A percentile compares a stretch with the other conserved stretches of the same genome.
Evolutionary conservation across 345 rosid genomes (phyloP).

Genomic region (Lumnitzera littorea): DNA sequence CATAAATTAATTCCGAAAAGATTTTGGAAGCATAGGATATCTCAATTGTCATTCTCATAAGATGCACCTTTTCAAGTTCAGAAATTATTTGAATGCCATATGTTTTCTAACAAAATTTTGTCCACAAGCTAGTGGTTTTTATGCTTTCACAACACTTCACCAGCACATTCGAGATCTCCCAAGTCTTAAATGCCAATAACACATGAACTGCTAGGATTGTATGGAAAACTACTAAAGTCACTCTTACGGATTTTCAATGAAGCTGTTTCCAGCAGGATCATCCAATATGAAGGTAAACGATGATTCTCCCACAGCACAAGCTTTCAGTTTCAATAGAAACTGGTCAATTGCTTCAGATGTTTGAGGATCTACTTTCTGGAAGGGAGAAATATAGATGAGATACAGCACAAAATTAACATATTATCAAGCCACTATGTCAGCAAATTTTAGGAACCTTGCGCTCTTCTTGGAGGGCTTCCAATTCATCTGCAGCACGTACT

Average conservation of each 20-base stretch:
- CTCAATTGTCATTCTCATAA: too few species aligned
- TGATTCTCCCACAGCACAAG: slow-evolving; percentile 60
- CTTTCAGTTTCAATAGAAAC: slow-evolving; percentile 69
- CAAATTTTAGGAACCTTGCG: slow-evolving; percentile 48
- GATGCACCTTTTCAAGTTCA: too few species aligned
- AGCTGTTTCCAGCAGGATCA: slow-evolving; percentile 96
- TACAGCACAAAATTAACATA: not conserved
- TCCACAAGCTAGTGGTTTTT: too few species aligned
- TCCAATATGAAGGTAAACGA: slow-evolving; percentile 74
- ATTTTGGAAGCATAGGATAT: too few species aligned
- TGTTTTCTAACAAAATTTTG: too few species aligned
- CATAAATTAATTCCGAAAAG: not conserved
- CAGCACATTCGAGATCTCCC: too few species aligned
- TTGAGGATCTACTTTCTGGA: slow-evolving; percentile 78
- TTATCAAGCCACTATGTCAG: slow-evolving; percentile 4
- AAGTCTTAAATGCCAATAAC: too few species aligned
- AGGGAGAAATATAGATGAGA: slow-evolving; percentile 8
- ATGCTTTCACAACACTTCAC: too few species aligned
- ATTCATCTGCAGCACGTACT: slow-evolving; percentile 71
- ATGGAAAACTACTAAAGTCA: not conserved
- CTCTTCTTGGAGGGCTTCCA: slow-evolving; percentile 84
- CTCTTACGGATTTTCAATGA: slow-evolving; percentile 90
- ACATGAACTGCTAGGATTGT: too few species aligned
- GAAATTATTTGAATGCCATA: too few species aligned
- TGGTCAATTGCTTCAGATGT: slow-evolving; percentile 87